A percentile compares a stretch with the other conserved stretches of the same genome.
These are phyloP conservation scores for Chlamydomonas incerta DNA, from an alignment of 139 green algal genomes.

Conservation along the genomic window DNA sequence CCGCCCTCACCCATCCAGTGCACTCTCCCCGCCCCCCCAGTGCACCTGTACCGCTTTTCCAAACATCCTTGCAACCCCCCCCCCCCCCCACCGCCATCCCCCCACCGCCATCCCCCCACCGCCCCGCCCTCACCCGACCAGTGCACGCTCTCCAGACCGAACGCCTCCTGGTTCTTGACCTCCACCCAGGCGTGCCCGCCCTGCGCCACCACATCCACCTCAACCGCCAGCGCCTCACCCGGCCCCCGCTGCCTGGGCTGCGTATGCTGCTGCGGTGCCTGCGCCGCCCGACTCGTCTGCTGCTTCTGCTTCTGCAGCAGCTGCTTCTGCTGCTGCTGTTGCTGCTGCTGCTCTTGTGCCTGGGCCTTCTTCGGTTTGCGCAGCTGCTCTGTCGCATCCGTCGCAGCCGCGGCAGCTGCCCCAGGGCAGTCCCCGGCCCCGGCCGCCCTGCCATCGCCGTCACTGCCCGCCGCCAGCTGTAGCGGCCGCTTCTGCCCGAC, in stretches of 20 bases:
- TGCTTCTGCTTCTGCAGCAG: not conserved
- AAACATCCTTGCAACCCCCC: too few species aligned
- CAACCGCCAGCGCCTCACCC: constrained; percentile 24
- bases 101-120: not conserved
- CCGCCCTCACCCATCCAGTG: too few species aligned
- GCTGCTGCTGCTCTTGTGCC: not conserved
- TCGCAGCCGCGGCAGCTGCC: too few species aligned
- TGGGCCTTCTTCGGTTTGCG: not conserved
- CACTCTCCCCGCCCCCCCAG: too few species aligned
- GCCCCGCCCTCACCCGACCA: constrained; percentile 40
- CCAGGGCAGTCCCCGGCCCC: too few species aligned
- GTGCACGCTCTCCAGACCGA: constrained; percentile 55
- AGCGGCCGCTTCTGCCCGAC: not conserved
- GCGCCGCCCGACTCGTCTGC: too few species aligned
- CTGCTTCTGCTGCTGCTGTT: not conserved
- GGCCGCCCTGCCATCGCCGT: not conserved
- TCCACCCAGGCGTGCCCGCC: constrained; percentile 70
- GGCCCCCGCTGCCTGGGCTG: not conserved
- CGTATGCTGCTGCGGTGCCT: too few species aligned
- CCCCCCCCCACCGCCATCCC: not conserved
- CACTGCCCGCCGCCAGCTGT: not conserved
- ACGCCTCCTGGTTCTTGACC: constrained; percentile 68
- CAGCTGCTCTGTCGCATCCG: not conserved
- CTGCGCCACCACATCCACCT: constrained; percentile 65
- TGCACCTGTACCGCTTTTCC: too few species aligned